phyloP scores from a whole-genome alignment of 148 eudicot species.

The Cornus kousa region DNA sequence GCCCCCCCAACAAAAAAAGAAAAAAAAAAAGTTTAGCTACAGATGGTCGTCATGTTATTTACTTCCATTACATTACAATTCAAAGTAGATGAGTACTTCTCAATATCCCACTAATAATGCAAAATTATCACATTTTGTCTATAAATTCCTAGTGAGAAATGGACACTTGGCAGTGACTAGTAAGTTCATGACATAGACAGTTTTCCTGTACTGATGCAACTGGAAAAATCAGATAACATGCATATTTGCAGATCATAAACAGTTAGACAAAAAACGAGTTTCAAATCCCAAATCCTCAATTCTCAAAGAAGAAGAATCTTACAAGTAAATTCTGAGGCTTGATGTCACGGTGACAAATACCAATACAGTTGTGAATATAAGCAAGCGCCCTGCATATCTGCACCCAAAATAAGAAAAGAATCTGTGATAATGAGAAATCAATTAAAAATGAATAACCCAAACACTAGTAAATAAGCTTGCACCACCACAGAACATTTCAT shows the following conservation, averaged over 20 bases:
- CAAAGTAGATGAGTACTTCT: not conserved
- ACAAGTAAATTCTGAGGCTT: slow-evolving; percentile 95
- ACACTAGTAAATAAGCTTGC: not conserved
- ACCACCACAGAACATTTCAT: not conserved
- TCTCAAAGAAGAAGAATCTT: slow-evolving; percentile 24
- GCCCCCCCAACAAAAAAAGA: too few species aligned
- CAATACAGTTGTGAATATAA: slow-evolving; percentile 81
- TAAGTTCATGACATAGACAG: not conserved
- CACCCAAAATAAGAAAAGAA: slow-evolving; percentile 16
- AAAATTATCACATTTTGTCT: not conserved
- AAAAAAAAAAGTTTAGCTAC: too few species aligned
- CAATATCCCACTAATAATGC: not conserved
- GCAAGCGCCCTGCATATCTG: slow-evolving; percentile 96
- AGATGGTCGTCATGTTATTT: not conserved
- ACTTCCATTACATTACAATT: not conserved
- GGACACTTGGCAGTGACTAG: not conserved
- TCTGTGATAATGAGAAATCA: not conserved
- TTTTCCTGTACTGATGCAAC: not conserved
- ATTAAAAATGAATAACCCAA: not conserved
- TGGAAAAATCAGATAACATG: not conserved
- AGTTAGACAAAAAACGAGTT: not conserved
- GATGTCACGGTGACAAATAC: slow-evolving; percentile 94
- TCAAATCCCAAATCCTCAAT: not conserved
- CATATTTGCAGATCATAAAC: not conserved
- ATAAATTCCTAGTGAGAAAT: not conserved